Base-by-base conservation (phyloP, 768 basidiomycete species). In the Chalciporus pseudorubinellus region DNA sequence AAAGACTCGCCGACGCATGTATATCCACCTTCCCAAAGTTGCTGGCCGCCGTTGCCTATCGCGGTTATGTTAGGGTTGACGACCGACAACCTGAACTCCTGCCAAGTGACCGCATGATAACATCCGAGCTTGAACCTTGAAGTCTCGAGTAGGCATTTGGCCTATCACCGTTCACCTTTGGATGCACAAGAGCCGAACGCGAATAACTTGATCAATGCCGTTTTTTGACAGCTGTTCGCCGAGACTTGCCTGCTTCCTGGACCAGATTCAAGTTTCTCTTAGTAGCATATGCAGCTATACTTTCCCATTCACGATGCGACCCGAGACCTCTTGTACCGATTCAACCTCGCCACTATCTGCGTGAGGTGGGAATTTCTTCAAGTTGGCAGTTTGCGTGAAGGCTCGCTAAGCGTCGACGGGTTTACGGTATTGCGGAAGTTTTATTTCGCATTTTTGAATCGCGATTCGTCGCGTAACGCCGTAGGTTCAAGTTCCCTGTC, bases 1-100 rank as follows among this genome's bases (percentile, higher is more conserved):
- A 46, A 51, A 48, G 56, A 46, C 60, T 31, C 60, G 29, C 63
- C 60, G 59, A 59, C 56, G 50, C 62, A 50, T 64, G 61, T 51
- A 26, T 33, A 39, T 39, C 36, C 11, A 16, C 28, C 28, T 39
- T 21, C 31, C 24, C 21, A n/a, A 38, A 26, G 31, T 31, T 31
- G 31, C 9, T 11, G 31, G 9, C 4, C 34, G n/a, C n/a, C 34
- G 1, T 36, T n/a, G n/a, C 34, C 34, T 36, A 31, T 31, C 29
- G 29, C 29, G 29, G 29, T 31, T 13, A 31, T 3, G 29, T 31
- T 11, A 31, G 29, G 29, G 29, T 31, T 31, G 29, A 31, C 29
- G 29, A 13, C 29, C 29, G 29, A 31, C 29, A 13, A 2, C 29
- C 12, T 31, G 29, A 13, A 31, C 12, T 8, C 29, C 29, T 31